phyloP scores from a whole-genome alignment of 2,329 filamentous ascomycete species.

The Colletotrichum magnum region DNA sequence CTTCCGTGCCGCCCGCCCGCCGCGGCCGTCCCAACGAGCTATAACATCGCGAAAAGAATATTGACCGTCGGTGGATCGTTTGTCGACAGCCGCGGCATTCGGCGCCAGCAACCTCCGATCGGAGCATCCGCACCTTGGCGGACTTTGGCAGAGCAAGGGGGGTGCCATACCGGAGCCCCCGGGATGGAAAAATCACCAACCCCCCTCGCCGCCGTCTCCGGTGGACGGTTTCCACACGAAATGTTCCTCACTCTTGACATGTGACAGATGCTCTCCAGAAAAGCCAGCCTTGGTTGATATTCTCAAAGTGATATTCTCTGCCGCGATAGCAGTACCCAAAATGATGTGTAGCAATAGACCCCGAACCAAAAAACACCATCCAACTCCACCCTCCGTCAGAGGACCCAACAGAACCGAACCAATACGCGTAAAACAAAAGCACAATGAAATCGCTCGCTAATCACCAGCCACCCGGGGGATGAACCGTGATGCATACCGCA shows the following conservation, averaged over 20 bases:
- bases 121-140: too few species aligned
- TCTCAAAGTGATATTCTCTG: neutral
- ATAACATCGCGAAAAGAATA: too few species aligned
- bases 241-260: neutral
- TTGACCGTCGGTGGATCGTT: too few species aligned
- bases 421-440: neutral
- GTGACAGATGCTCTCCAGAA: neutral
- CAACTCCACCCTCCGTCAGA: neutral
- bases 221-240: neutral
- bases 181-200: neutral
- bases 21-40: too few species aligned
- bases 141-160: neutral
- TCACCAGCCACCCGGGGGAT: constrained; percentile 13
- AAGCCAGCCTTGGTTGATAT: neutral
- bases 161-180: too few species aligned
- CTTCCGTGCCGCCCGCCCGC: too few species aligned
- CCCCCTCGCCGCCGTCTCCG: neutral
- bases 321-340: neutral
- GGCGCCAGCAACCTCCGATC: too few species aligned
- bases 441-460: constrained; percentile 33
- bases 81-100: too few species aligned
- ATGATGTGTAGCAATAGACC: neutral
- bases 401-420: constrained; percentile 5
- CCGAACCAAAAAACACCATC: neutral
- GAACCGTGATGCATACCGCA: neutral